Base-by-base conservation (phyloP, 2,329 filamentous ascomycete species). In the Didymella sp. region DNA sequence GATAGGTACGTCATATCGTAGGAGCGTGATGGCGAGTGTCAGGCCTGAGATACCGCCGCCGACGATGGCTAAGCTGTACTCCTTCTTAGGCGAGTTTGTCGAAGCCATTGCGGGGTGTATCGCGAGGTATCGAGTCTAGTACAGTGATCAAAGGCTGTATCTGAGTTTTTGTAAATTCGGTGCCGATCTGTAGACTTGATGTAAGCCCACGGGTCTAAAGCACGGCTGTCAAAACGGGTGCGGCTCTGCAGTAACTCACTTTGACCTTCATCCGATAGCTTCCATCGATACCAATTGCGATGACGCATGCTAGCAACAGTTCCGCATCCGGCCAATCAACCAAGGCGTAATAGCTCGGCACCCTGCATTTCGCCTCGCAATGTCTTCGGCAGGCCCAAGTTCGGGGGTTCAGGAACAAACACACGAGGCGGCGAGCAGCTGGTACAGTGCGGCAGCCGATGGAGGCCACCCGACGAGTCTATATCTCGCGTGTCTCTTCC, bases 21-120 rank as follows among this genome's bases (percentile, higher is more conserved):
- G 72, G 25, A 87, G 80, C 6, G 79, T 82, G 43, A 84, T 79
- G 22, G 82, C 83, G 8, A 87, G 79, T 8, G 76, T 76, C 17
- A 87, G 76, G 24, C 85, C 85, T 24, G 80, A 81, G 56, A 87
- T 85, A 30, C 85, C 85, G 38, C 84, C 84, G 57, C 85, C 85
- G 15, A 87, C 74, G 37, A 88, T 84, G 62, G 85, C 84, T 56
- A 86, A 73, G 50, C 75, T 77, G 70, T 80, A 80, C 27, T 72
- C 62, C 51, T 76, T 79, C 15, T 64, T 51, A 19, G 60, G 27
- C 8, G 64, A 48, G 43, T 56, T 45, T 27, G 55, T 51, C 25
- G 65, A 53, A 13, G 61, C 45, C 70, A 72, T 73, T 47, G 44
- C 27, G 41, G 13, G 15, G 46, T 12, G n/a, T 37, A n/a, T 25